These are phyloP conservation scores for Miamiensis avidus DNA, from an alignment of 169 alveolate species.

Conservation along the genomic window DNA sequence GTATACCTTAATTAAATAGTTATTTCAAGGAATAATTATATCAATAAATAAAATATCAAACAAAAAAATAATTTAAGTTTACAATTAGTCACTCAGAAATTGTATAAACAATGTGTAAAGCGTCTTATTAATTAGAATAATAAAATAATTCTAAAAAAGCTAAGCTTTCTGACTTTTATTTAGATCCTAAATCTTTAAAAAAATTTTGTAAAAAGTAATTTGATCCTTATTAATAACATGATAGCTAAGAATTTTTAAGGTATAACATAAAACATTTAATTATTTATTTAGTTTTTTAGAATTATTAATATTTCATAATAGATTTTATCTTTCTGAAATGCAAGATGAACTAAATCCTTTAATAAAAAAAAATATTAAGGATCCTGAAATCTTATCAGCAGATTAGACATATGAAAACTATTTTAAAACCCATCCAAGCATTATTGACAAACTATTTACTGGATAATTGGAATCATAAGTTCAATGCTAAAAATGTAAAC, in stretches of 20 bases:
- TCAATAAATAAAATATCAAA: not conserved
- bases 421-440: conserved; percentile 7
- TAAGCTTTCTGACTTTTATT: not conserved
- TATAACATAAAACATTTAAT: no score
- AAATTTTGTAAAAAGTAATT: not conserved
- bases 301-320: no score
- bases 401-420: conserved; percentile 1
- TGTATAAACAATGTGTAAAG: not conserved
- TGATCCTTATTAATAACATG: conserved; percentile 18
- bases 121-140: not conserved
- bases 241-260: conserved; percentile 24
- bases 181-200: not conserved
- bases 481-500: conserved; percentile 14
- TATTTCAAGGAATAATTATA: conserved; percentile 1
- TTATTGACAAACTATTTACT: conserved; percentile 1
- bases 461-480: conserved; percentile 13
- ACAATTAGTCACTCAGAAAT: not conserved
- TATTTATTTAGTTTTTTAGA: no score
- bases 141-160: not conserved
- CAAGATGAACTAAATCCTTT: conserved; percentile 8
- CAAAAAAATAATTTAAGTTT: not conserved
- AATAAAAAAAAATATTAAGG: not conserved
- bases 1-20: not conserved
- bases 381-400: not conserved
- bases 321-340: conserved; percentile 7